These are phyloP conservation scores for Boechera retrofracta DNA, from an alignment of 345 rosid species.

Conservation along the genomic window DNA sequence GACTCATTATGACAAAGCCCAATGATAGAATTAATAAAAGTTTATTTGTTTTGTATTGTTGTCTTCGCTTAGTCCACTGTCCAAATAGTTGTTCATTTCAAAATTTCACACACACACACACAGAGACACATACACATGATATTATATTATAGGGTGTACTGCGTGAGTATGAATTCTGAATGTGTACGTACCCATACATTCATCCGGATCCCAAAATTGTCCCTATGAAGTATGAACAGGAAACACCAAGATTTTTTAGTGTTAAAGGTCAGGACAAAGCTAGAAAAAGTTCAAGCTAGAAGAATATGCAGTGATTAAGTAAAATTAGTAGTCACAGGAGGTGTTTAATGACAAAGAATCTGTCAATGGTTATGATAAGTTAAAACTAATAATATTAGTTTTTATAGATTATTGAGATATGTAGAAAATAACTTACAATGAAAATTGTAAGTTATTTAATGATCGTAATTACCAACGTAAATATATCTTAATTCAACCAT, in stretches of 20 bases:
- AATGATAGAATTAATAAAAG: slow-evolving; percentile 42
- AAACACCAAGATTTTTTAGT: not conserved
- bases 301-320: not conserved
- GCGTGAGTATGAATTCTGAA: not conserved
- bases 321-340: not conserved
- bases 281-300: not conserved
- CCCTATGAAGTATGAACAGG: not conserved
- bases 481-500: not conserved
- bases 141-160: not conserved
- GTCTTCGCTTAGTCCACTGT: slow-evolving; percentile 44
- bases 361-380: not conserved
- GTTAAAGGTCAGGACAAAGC: not conserved
- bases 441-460: not conserved
- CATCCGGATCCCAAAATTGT: slow-evolving; percentile 17
- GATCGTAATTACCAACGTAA: not conserved
- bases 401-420: not conserved
- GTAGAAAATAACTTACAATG: not conserved
- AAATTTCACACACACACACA: slow-evolving; percentile 5
- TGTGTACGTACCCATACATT: slow-evolving; percentile 19
- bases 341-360: not conserved
- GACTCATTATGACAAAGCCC: slow-evolving; percentile 47
- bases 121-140: not conserved
- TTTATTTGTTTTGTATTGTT: slow-evolving; percentile 45
- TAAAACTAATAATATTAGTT: not conserved
- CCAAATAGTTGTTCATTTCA: slow-evolving; percentile 41